Evolutionary conservation across 2,329 filamentous ascomycete genomes (phyloP).

Genomic region (Epichloe amarillans): DNA sequence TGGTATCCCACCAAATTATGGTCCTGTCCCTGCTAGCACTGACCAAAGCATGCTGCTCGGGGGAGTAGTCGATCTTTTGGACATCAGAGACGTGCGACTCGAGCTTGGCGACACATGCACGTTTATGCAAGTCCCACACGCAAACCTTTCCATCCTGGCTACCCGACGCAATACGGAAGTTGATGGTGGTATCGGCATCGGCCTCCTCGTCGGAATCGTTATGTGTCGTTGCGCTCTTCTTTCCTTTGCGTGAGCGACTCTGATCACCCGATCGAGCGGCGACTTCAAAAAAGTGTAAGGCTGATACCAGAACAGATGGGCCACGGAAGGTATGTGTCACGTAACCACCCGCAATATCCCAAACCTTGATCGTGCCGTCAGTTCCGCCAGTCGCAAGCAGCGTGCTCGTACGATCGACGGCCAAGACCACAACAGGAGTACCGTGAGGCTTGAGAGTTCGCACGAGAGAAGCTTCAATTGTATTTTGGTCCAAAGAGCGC

Average conservation of each 20-base stretch:
- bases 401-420: constrained; percentile 77
- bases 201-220: constrained; percentile 26
- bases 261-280: constrained; percentile 28
- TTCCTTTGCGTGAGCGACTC: constrained; percentile 18
- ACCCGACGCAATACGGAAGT: constrained; percentile 76
- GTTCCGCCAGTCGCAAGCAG: constrained; percentile 85
- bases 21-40: constrained; percentile 90
- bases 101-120: constrained; percentile 60
- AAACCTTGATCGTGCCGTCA: constrained; percentile 89
- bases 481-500: constrained; percentile 39
- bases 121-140: constrained; percentile 83
- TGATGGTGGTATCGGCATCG: constrained; percentile 31
- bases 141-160: constrained; percentile 88
- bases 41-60: constrained; percentile 59
- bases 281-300: constrained; percentile 87
- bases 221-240: constrained; percentile 15
- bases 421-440: constrained; percentile 76
- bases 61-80: constrained; percentile 73
- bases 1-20: constrained; percentile 78
- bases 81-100: constrained; percentile 94
- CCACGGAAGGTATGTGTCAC: constrained; percentile 92
- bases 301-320: constrained; percentile 81
- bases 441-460: constrained; percentile 81
- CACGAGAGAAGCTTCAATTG: constrained; percentile 53
- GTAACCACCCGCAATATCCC: constrained; percentile 84